Base-by-base conservation (phyloP, 192 early-diverging fungal genomes). In the Physocladia obscura region DNA sequence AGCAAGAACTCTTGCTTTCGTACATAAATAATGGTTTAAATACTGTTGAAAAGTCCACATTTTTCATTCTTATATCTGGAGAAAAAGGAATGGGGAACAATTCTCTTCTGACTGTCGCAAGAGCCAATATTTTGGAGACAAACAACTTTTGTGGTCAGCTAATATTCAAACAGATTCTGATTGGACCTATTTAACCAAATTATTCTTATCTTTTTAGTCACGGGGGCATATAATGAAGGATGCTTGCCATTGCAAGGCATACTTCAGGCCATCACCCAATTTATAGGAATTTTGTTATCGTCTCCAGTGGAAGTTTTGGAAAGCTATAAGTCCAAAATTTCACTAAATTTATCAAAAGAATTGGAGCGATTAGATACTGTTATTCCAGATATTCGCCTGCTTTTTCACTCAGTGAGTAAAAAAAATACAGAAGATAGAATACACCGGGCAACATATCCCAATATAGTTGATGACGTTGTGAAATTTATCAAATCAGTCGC, bases 61-160 rank as follows among this genome's bases (percentile, higher is more conserved):
- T 51, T 19, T 62, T 63, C 29, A 54, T 72, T 40, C 38, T 72
- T 11, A 26, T 72, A 24, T 40, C 29, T 30, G 70, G 70, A 38
- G 57, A 59, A 38, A 11, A 37, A 15, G 70, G 70, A 36, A 62
- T 61, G 58, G 70, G 70, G n/a, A 63, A 55, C n/a, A 72, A 72
- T 63, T 55, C 61, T 4, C 24, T 72, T 8, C 29, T 72, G 34
- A 27, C 48, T 30, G 61, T 56, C 22, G 58, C 70, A 30, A 51
- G 51, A 37, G 31, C 59, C 4, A 61, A 72, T 38, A 37, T 72
- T 51, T 19, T 64, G 5, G 47, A 62, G 15, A 54, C 37, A 17
- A 38, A 38, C 6, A 49, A 52, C 51, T 61, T 59, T 32, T 72
- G 57, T 48, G 50, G 70, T 72, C 29, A 55, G 70, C 26, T 6